phyloP scores from a whole-genome alignment of 768 basidiomycete genomes.

The Collybia nuda region DNA sequence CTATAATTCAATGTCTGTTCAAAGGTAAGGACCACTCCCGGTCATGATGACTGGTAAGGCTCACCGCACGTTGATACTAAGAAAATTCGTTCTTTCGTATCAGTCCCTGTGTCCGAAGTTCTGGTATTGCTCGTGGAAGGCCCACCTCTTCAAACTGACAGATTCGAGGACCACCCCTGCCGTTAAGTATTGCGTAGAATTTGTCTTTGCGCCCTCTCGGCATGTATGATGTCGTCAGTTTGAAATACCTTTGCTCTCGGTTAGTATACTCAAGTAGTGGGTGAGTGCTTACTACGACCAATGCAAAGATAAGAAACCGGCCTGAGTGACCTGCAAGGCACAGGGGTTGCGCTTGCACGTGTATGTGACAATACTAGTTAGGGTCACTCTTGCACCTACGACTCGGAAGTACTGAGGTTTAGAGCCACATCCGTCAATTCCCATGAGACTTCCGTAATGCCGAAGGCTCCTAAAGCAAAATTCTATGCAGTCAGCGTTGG shows the following conservation, averaged over 20 bases:
- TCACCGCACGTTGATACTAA: slow-evolving; percentile 10
- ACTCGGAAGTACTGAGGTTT: too few relatives aligned
- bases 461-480: slow-evolving; percentile 33
- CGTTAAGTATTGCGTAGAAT: slow-evolving; percentile 14
- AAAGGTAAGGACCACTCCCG: too few relatives aligned
- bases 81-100: not conserved
- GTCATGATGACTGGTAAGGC: not conserved
- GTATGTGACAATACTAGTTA: not conserved
- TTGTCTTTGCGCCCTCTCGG: slow-evolving; percentile 3
- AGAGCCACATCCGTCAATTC: not conserved
- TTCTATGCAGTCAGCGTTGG: slow-evolving; percentile 65
- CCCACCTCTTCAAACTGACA: slow-evolving; percentile 8
- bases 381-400: too few relatives aligned
- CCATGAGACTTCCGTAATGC: slow-evolving; percentile 18
- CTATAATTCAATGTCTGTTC: slow-evolving; percentile 9
- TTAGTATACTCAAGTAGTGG: too few relatives aligned
- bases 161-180: slow-evolving; percentile 10
- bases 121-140: too few relatives aligned
- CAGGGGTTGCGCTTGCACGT: slow-evolving; percentile 7
- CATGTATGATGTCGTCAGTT: too few relatives aligned
- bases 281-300: too few relatives aligned
- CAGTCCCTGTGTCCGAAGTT: too few relatives aligned
- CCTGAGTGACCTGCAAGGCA: not conserved
- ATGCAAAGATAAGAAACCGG: too few relatives aligned
- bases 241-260: too few relatives aligned